A percentile compares a stretch with the other conserved stretches of the same genome.
Conservation (phyloP, 2,329 filamentous ascomycete species). For the Arthrobotrys musiformis region DNA sequence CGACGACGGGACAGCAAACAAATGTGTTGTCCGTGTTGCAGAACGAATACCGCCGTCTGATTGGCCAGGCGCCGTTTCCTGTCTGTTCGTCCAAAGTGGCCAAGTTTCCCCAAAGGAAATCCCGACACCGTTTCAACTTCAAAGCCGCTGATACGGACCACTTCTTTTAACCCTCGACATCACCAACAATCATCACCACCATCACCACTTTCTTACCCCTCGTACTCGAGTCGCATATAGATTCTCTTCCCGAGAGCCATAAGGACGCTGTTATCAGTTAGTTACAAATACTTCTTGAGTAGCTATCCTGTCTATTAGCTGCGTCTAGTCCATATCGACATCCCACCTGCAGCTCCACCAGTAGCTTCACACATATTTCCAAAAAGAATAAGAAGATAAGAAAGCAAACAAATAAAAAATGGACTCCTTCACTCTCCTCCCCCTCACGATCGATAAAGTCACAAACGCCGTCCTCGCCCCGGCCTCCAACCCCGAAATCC, state of each 20-base stretch:
- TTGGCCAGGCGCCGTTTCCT: not conserved
- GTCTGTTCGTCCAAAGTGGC: constrained; percentile 16
- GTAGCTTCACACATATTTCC: not conserved
- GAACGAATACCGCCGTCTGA: not conserved
- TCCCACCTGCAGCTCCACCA: too few species aligned
- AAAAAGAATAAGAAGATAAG: not conserved
- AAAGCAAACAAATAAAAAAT: not conserved
- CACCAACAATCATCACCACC: constrained; percentile 68
- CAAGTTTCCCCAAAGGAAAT: constrained; percentile 9
- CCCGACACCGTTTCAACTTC: constrained; percentile 13
- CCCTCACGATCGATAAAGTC: constrained; percentile 81
- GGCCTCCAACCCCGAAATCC: constrained; percentile 62
- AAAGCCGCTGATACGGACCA: not conserved
- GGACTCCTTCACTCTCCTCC: constrained; percentile 83
- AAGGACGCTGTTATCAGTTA: not conserved
- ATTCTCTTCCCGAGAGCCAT: not conserved
- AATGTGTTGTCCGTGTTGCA: not conserved
- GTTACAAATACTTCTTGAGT: not conserved
- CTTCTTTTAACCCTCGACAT: constrained; percentile 92
- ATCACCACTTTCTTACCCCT: not conserved
- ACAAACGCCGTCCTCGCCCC: constrained; percentile 77
- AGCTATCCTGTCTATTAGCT: not conserved
- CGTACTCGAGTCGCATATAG: too few species aligned
- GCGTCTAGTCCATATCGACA: too few species aligned
- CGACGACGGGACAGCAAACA: not conserved